Base-by-base conservation (phyloP, 2,329 filamentous ascomycete genomes). In the Didymella pomorum region DNA sequence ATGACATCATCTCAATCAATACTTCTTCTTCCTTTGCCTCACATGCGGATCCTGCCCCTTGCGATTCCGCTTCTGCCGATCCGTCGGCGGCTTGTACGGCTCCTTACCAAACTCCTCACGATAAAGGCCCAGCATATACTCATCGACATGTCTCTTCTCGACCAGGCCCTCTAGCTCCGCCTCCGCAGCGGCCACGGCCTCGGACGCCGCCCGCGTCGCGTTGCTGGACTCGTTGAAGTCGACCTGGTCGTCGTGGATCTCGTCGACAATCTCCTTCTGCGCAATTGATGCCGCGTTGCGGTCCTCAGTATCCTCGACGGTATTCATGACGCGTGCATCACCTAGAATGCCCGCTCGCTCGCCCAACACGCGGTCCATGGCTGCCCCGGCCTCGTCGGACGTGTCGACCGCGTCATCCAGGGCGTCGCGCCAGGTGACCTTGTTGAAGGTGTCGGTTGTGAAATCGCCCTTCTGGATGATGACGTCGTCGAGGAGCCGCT, bases 381-480 rank as follows among this genome's bases (percentile, higher is more conserved):
- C 93, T 5, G 87, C 89, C 58, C 89, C 90, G 2, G 91, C 91
- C 49, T 91, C 90, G 21, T 89, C 88, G 14, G 58, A 77, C 3
- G 74, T 70, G 8, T 76, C 79, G 33, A 79, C 77, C 14, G 56
- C 82, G 12, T 83, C 80, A 52, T 84, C 85, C 25, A 92, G 81
- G 49, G 91, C 88, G 60, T 92, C 90, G 35, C 86, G 83, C 49
- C 89, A 88, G 2, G 85, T 81, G 42, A 91, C 82, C 68, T 89
- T 92, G 69, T 93, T 93, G 78, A 97, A 94, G 75, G 97, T 93
- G 71, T 99, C 95, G 0, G 95, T 99, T 0, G 94, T 99, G 76
- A 99, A 99, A 66, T 94, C 93, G 62, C 95, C 95, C 75, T 98
- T 95, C 73, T 99, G 96, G 66, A 99, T 99, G 56, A 99, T 93